These are phyloP conservation scores for Pichia phayaonensis DNA, from an alignment of 805 yeast genomes.

Conservation along the genomic window DNA sequence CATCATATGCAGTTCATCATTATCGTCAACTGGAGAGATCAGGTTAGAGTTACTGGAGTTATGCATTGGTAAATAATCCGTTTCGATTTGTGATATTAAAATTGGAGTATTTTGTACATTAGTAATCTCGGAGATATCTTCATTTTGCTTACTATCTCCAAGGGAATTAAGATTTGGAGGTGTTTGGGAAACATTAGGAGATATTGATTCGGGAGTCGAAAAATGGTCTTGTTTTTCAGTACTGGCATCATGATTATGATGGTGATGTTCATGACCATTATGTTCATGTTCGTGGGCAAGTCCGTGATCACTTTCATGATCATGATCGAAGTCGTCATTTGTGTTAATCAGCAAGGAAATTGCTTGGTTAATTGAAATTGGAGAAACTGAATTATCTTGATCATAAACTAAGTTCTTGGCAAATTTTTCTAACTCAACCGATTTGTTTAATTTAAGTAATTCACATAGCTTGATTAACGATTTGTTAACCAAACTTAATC, in stretches of 20 bases:
- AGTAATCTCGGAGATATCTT: not conserved
- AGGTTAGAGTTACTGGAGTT: conserved; percentile 6
- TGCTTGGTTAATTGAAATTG: conserved; percentile 40
- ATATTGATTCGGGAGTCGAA: conserved; percentile 23
- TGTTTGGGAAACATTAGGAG: conserved; percentile 20
- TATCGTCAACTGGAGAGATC: conserved; percentile 3
- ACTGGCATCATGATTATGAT: not conserved
- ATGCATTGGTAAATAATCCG: conserved; percentile 1
- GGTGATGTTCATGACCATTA: not conserved
- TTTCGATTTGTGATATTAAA: not conserved
- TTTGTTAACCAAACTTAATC: conserved; percentile 45
- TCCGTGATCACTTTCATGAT: not conserved
- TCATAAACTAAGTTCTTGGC: conserved; percentile 12
- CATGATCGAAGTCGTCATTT: conserved; percentile 28
- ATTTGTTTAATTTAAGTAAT: conserved; percentile 15
- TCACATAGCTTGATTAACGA: conserved; percentile 38
- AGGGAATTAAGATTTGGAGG: conserved; percentile 1
- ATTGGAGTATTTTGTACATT: not conserved
- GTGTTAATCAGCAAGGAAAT: conserved; percentile 36
- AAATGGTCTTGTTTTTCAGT: not conserved
- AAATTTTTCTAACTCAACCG: conserved; percentile 4
- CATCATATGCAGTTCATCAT: conserved; percentile 11
- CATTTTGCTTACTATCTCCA: not conserved
- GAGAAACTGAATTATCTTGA: conserved; percentile 15
- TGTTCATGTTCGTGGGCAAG: not conserved